Evolutionary conservation across 208 protist genomes (phyloP), one percentile per base, ranked within the genome.

Genomic region (Herpetomonas muscarum): DNA sequence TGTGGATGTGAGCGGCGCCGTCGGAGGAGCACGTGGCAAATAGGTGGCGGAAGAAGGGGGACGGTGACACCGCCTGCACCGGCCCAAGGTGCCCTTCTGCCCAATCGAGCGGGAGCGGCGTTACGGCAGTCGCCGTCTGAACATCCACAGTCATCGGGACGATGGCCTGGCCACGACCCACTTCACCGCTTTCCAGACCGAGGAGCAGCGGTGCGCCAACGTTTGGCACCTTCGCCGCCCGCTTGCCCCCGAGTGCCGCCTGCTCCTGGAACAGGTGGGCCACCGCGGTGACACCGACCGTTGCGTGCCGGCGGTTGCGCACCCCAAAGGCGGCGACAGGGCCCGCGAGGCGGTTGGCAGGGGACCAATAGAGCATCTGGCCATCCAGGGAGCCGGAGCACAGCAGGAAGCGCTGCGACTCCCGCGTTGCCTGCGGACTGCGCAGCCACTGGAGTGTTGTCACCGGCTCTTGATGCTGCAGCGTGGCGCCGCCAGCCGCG

Each of bases 41-140:
- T 24, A 97, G 61, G 49, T 97, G 83, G 2, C 85, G 77, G 52
- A 95, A 85, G 49, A 95, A 97, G 3, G 87, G 87, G 3, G 89
- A 96, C 6, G 75, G 54, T 41, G 79, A 68, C 24, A 95, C 50
- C 6, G 66, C 65, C 62, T 95, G 85, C 51, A 96, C 76, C 7
- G 87, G 87, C 5, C 90, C 90, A 0, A 62, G 71, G 67, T 94
- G 87, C 5, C 68, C 67, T 30, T 84, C 70, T 7, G 87, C 42
- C 81, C 83, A 92, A 52, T 91, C 80, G 45, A 93, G 44, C 22
- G 89, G 79, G 22, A 93, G 70, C 30, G 81, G 58, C 28, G 74
- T 42, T 1, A 63, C 61, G 1, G 52, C 56, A 3, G 15, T 46
- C 19, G n/a, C 36, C 17, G 41, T 48, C 46, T 41, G 51, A 0